A percentile compares a stretch with the other conserved stretches of the same genome.
Evolutionary conservation across 2,329 filamentous ascomycete species (phyloP).

Genomic region (Byssoonygena ceratinophila): DNA sequence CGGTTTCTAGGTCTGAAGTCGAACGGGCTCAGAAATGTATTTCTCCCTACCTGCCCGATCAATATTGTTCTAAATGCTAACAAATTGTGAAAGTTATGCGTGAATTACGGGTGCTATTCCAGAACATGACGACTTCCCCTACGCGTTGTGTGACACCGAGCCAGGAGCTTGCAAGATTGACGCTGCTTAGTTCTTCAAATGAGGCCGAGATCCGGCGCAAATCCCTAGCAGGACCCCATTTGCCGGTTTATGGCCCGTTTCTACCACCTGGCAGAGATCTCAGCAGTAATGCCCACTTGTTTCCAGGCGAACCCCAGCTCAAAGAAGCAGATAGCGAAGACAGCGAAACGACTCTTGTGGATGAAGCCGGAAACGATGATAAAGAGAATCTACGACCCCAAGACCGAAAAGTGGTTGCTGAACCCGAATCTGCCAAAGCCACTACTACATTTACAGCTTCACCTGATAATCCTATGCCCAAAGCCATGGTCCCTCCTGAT

Average conservation of each 20-base stretch:
- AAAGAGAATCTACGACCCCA: constrained; percentile 1
- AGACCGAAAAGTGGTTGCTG: neutral
- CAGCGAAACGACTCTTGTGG: neutral
- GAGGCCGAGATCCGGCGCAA: constrained; percentile 43
- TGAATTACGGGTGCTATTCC: constrained; percentile 61
- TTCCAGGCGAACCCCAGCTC: constrained; percentile 16
- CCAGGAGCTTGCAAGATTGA: constrained; percentile 67
- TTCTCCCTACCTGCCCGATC: constrained; percentile 17
- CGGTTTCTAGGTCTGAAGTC: constrained; percentile 50
- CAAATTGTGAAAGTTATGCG: constrained; percentile 51
- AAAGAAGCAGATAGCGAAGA: constrained; percentile 19
- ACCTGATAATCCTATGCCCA: neutral
- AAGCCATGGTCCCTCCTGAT: constrained; percentile 30
- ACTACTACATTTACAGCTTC: neutral
- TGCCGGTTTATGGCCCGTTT: constrained; percentile 38
- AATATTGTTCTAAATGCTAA: neutral
- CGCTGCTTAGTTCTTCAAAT: constrained; percentile 53
- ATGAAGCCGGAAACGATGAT: neutral
- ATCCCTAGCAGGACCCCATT: constrained; percentile 32
- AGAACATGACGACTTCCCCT: constrained; percentile 55
- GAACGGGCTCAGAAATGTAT: constrained; percentile 61
- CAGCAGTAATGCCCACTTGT: constrained; percentile 5
- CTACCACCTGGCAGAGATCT: constrained; percentile 25
- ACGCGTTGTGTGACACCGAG: constrained; percentile 57
- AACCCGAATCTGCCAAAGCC: neutral